Percentiles rank a stretch among this genome's conserved stretches.
Conservation (phyloP, 202 grass and related monocot species). For the Dendrocalamus latiflorus region DNA sequence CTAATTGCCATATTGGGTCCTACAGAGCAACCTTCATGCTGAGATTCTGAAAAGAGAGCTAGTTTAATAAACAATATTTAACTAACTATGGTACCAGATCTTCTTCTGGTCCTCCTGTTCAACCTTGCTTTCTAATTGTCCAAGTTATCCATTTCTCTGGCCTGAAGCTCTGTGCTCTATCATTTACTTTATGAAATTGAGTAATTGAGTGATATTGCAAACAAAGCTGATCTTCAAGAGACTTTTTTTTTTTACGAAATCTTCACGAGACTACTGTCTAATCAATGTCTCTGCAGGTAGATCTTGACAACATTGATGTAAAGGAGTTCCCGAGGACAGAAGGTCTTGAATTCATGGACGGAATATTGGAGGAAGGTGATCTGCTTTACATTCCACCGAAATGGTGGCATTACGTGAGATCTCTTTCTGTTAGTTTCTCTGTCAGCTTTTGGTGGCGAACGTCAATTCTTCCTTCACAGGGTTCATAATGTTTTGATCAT, state of each 20-base stretch:
- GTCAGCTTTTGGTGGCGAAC: conserved; percentile 86
- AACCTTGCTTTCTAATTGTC: neutral
- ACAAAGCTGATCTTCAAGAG: neutral
- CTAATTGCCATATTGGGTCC: too few relatives aligned
- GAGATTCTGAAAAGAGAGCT: too few relatives aligned
- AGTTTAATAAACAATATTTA: conserved; percentile 9
- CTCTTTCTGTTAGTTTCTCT: conserved; percentile 84
- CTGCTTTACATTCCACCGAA: conserved; percentile 94
- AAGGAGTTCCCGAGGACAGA: conserved; percentile 44
- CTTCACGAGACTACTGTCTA: neutral
- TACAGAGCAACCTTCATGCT: too few relatives aligned
- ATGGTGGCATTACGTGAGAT: conserved; percentile 97
- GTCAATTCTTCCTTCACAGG: conserved; percentile 27
- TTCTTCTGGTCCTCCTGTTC: neutral
- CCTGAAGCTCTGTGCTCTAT: neutral
- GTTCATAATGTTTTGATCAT: conserved; percentile 24
- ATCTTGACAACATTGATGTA: conserved; percentile 69
- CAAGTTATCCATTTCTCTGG: neutral
- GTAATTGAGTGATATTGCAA: neutral
- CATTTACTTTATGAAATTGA: neutral
- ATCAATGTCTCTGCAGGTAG: conserved; percentile 55
- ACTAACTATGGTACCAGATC: neutral
- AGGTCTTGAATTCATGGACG: conserved; percentile 71
- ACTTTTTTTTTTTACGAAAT: too few relatives aligned
- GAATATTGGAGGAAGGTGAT: conserved; percentile 87